Conservation (phyloP, 139 green algal species). For the Picochlorum costavermella region DNA sequence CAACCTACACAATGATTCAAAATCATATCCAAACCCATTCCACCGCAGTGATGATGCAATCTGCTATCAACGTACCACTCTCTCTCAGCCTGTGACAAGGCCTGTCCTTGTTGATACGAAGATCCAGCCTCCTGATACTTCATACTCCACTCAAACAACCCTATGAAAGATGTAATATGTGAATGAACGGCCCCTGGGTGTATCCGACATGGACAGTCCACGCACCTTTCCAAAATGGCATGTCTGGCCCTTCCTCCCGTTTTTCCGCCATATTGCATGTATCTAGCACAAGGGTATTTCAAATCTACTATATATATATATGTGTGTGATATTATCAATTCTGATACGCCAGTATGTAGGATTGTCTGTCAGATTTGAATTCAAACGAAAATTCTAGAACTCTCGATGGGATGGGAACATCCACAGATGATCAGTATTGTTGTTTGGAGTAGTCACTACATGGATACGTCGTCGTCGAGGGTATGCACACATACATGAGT, state of each 20-base stretch:
- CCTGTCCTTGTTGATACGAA: not conserved
- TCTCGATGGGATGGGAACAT: not conserved
- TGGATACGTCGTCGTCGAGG: not conserved
- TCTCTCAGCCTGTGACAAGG: slow-evolving; percentile 26
- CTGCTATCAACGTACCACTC: slow-evolving; percentile 26
- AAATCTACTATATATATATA: too few relatives aligned
- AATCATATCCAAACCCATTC: not conserved
- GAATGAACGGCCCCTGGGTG: too few relatives aligned
- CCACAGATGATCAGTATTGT: not conserved
- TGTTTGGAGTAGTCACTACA: not conserved
- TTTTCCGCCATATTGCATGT: too few relatives aligned
- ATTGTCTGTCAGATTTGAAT: too few relatives aligned
- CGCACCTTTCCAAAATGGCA: too few relatives aligned
- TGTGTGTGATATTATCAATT: too few relatives aligned
- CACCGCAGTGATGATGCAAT: not conserved
- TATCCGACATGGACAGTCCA: too few relatives aligned
- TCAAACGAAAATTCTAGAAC: too few relatives aligned
- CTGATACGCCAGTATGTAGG: too few relatives aligned
- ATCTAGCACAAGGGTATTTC: too few relatives aligned
- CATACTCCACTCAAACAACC: slow-evolving; percentile 81
- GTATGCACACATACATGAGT: too few relatives aligned
- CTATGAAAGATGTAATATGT: slow-evolving; percentile 21
- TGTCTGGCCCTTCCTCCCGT: too few relatives aligned
- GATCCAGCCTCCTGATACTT: slow-evolving; percentile 38
- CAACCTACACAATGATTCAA: slow-evolving; percentile 37